Percentiles rank a stretch among this genome's conserved stretches.
These are phyloP conservation scores for Penicillium griseofulvum DNA, from an alignment of 2,329 filamentous ascomycete species.

Conservation along the genomic window DNA sequence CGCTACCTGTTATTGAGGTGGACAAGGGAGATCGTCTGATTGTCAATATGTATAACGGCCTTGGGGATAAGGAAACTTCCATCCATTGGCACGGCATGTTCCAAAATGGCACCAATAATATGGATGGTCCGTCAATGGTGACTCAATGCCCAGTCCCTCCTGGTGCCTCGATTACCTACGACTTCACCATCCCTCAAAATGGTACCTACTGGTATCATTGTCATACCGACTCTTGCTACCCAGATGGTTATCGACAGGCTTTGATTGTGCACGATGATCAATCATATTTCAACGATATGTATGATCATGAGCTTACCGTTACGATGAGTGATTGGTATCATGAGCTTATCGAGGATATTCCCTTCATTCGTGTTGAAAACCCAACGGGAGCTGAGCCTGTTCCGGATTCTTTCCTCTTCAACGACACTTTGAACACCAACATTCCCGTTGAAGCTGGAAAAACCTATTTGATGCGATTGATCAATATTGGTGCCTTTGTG, in stretches of 20 bases:
- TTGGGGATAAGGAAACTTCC: slow-evolving; percentile 61
- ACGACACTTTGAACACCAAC: slow-evolving; percentile 63
- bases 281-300: background rate
- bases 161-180: slow-evolving; percentile 43
- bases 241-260: background rate
- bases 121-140: slow-evolving; percentile 69
- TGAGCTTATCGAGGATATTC: background rate
- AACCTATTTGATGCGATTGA: slow-evolving; percentile 67
- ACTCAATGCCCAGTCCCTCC: slow-evolving; percentile 67
- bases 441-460: slow-evolving; percentile 39
- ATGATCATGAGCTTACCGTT: background rate
- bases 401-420: slow-evolving; percentile 66
- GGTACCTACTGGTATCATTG: slow-evolving; percentile 5
- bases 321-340: slow-evolving; percentile 5
- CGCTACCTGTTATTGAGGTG: slow-evolving; percentile 68
- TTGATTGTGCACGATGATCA: background rate
- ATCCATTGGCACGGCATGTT: slow-evolving; percentile 78
- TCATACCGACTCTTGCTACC: slow-evolving; percentile 1
- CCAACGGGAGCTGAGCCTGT: slow-evolving; percentile 61
- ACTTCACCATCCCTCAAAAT: background rate
- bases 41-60: slow-evolving; percentile 66
- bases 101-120: slow-evolving; percentile 70
- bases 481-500: slow-evolving; percentile 41
- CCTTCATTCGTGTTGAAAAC: slow-evolving; percentile 51
- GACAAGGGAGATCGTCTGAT: slow-evolving; percentile 71